Evolutionary conservation across 768 basidiomycete species (phyloP), one percentile per base, ranked within the genome.

Genomic region (Termitomyces sp.): DNA sequence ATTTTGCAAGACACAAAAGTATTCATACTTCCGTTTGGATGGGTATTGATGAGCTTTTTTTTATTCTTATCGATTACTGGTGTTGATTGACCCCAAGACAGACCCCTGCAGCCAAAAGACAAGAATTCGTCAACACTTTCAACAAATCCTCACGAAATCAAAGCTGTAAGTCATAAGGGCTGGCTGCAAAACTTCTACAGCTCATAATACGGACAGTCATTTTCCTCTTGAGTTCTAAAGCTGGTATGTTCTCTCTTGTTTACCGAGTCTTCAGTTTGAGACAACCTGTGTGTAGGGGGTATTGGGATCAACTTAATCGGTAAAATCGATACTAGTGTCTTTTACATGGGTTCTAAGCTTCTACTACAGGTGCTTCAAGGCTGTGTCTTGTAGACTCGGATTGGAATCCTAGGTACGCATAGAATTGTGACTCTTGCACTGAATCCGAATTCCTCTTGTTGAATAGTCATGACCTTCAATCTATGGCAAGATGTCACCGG

Each of bases 401-500:
- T 66, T 97, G 94, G 94, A 96, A 95, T 72, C 94, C 94, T 35
- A 92, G 90, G 87, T 85, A 49, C 50, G 67, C 21, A 47, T 35
- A 21, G 16, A 17, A 29, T n/a, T 44, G 31, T 12, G 11, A 17
- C 32, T 23, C 7, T 25, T 25, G 35, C 27, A 16, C n/a, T 5
- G 4, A 31, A 23, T 48, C 27, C 32, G 29, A 38, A 41, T 37
- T 38, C 29, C 25, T 19, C 53, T 57, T 21, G 34, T 21, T 16
- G 14, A 45, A 29, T 54, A 92, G 90, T 64, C 90, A 90, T 64
- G 97, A 99, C 73, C 71, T 95, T 17, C 97, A 99, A 71, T 89
- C 97, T 2, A 98, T 98, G 96, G 96, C 95, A 51, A 84, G 96
- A 48, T 96, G 95, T 67, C 92, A 96, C 71, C 82, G 93, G 93